phyloP scores from a whole-genome alignment of 345 rosid species.

The Viola odorata region DNA sequence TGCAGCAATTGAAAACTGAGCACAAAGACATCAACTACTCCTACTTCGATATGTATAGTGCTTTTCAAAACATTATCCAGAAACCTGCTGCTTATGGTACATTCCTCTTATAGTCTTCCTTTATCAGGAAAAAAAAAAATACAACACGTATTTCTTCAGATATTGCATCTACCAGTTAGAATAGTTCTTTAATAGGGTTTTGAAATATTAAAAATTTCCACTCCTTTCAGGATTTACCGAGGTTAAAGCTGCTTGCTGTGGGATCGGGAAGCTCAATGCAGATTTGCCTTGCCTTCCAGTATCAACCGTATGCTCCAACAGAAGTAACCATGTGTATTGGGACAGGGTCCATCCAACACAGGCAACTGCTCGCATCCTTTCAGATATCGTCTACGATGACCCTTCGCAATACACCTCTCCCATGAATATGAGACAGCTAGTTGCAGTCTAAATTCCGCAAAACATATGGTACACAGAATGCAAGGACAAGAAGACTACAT shows the following conservation, averaged over 20 bases:
- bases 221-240: conserved; percentile 16
- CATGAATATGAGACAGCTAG: conserved; percentile 19
- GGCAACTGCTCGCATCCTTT: conserved; percentile 8
- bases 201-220: not conserved
- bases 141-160: too few species aligned
- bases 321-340: conserved; percentile 24
- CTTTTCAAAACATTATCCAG: conserved; percentile 35
- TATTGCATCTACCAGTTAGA: too few species aligned
- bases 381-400: conserved; percentile 11
- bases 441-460: conserved; percentile 4
- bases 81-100: conserved; percentile 48
- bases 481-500: too few species aligned
- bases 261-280: conserved; percentile 17
- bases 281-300: conserved; percentile 20
- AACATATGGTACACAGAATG: not conserved
- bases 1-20: conserved; percentile 35
- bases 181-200: too few species aligned
- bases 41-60: conserved; percentile 42
- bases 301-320: conserved; percentile 16
- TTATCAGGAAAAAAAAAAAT: too few species aligned
- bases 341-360: conserved; percentile 22
- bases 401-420: conserved; percentile 6
- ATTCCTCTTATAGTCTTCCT: not conserved
- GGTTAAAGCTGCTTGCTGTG: conserved; percentile 24
- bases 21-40: conserved; percentile 41